Percentiles rank a stretch among this genome's conserved stretches.
These are phyloP conservation scores for Chalaropsis thielavioides DNA, from an alignment of 2,329 filamentous ascomycete genomes.

Conservation along the genomic window DNA sequence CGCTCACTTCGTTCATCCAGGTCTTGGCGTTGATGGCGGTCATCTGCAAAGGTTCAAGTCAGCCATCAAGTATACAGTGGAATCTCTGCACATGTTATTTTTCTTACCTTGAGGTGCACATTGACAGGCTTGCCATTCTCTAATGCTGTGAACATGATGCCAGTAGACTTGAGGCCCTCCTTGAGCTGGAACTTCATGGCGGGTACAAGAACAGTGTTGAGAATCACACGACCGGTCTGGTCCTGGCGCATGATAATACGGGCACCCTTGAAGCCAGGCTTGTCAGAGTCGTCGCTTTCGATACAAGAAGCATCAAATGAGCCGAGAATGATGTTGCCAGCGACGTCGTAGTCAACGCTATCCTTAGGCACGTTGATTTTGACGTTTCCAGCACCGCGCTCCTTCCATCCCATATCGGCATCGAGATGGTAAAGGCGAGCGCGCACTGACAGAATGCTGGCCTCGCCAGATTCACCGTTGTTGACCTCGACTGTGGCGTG, in stretches of 20 bases:
- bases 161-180: conserved; percentile 55
- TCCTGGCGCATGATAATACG: conserved; percentile 86
- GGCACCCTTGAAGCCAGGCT: conserved; percentile 33
- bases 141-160: conserved; percentile 51
- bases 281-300: conserved; percentile 20
- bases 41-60: conserved; percentile 29
- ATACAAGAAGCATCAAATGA: conserved; percentile 42
- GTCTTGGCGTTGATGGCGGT: conserved; percentile 37
- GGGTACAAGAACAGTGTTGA: conserved; percentile 71
- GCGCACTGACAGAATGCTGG: conserved; percentile 57
- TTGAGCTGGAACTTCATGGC: conserved; percentile 68
- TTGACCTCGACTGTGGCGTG: conserved; percentile 48
- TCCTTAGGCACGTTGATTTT: conserved; percentile 63
- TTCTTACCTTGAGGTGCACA: conserved; percentile 45
- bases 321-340: conserved; percentile 34
- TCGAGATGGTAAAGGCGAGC: conserved; percentile 77
- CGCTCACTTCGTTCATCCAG: conserved; percentile 36
- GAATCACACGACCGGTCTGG: conserved; percentile 68
- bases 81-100: neutral
- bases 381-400: conserved; percentile 69
- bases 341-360: conserved; percentile 41
- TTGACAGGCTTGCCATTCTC: conserved; percentile 43
- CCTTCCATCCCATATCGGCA: conserved; percentile 65
- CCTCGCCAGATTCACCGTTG: conserved; percentile 76
- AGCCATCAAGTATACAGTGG: neutral